phyloP scores from a whole-genome alignment of 768 basidiomycete genomes.

The Sporobolomyces pararoseus region DNA sequence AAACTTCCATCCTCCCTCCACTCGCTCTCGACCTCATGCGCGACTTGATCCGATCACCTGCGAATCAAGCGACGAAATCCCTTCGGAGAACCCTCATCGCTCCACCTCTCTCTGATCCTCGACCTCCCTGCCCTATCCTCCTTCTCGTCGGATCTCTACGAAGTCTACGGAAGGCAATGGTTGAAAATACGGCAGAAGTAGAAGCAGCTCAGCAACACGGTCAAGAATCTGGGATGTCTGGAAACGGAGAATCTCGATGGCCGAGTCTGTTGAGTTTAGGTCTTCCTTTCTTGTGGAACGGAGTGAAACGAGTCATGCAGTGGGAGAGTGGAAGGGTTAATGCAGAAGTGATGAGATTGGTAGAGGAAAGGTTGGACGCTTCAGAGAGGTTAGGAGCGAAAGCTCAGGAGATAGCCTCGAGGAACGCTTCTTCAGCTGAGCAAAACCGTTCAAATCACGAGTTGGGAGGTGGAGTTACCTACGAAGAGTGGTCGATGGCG shows the following conservation, averaged over 20 bases:
- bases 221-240: slow-evolving; percentile 5
- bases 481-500: slow-evolving; percentile 46
- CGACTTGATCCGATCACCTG: slow-evolving; percentile 45
- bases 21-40: slow-evolving; percentile 44
- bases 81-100: slow-evolving; percentile 37
- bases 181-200: slow-evolving; percentile 38
- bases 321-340: slow-evolving; percentile 42
- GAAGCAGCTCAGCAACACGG: slow-evolving; percentile 22
- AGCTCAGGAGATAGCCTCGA: not conserved
- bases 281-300: slow-evolving; percentile 41
- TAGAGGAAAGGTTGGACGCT: slow-evolving; percentile 37
- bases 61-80: slow-evolving; percentile 45
- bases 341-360: slow-evolving; percentile 43
- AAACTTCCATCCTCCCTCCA: slow-evolving; percentile 28
- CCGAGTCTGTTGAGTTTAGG: slow-evolving; percentile 44
- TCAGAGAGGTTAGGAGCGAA: slow-evolving; percentile 2
- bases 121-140: slow-evolving; percentile 30
- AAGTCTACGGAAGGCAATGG: slow-evolving; percentile 42
- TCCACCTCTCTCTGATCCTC: slow-evolving; percentile 14
- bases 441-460: not conserved
- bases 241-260: slow-evolving; percentile 34
- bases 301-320: slow-evolving; percentile 38
- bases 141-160: slow-evolving; percentile 43
- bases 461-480: slow-evolving; percentile 29
- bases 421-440: not conserved